Percentiles rank a stretch among this genome's conserved stretches.
Conservation (phyloP, 164 flowering plant genomes). For the Tetracentron sinense region DNA sequence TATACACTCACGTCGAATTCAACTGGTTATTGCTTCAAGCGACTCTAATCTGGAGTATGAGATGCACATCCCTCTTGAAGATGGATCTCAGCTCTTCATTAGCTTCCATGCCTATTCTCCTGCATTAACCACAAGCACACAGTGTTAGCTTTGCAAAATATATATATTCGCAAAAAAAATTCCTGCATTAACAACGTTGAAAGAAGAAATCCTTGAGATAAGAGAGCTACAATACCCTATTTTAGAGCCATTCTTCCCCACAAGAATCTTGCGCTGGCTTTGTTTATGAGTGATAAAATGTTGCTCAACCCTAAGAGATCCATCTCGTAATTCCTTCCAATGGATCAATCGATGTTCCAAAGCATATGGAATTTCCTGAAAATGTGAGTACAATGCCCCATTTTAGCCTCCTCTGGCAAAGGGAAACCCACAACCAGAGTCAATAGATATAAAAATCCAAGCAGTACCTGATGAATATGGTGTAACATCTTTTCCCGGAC, state of each 20-base stretch:
- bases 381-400: not conserved
- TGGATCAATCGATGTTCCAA: constrained; percentile 77
- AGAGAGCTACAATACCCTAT: constrained; percentile 61
- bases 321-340: constrained; percentile 90
- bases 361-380: constrained; percentile 89
- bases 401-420: not conserved
- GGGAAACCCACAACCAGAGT: not conserved
- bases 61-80: constrained; percentile 85
- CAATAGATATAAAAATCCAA: not conserved
- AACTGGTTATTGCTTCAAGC: constrained; percentile 4
- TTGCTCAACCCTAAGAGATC: constrained; percentile 88
- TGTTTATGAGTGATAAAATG: constrained; percentile 65
- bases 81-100: constrained; percentile 85
- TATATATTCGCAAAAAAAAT: not conserved
- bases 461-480: constrained; percentile 82
- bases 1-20: no score
- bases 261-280: constrained; percentile 85
- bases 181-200: not conserved
- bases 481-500: constrained; percentile 86
- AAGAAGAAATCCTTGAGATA: not conserved
- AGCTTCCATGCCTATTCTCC: constrained; percentile 63
- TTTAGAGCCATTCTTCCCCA: constrained; percentile 90
- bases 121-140: constrained; percentile 12
- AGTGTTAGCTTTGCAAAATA: not conserved
- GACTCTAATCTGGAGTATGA: constrained; percentile 69